These are phyloP conservation scores for Pichia scutulata DNA, from an alignment of 805 yeast species.

Conservation along the genomic window DNA sequence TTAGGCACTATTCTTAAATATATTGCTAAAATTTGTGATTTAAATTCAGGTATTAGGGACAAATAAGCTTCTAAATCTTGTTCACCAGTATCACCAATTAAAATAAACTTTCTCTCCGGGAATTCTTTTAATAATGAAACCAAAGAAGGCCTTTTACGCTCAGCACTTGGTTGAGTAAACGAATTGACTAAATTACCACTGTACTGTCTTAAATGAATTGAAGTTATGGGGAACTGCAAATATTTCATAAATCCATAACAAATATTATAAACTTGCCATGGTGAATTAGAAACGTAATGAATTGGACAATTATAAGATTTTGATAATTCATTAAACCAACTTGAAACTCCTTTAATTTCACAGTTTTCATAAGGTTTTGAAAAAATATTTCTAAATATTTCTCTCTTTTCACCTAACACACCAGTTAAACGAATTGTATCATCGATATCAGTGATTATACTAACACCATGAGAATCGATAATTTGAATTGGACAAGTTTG, in stretches of 20 bases:
- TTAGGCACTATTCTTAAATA: constrained; percentile 71
- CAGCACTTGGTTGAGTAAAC: constrained; percentile 79
- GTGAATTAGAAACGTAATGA: constrained; percentile 93
- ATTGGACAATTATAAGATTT: constrained; percentile 40
- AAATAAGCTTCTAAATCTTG: constrained; percentile 88
- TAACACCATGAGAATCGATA: constrained; percentile 43
- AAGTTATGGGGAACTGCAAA: constrained; percentile 64
- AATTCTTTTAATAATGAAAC: constrained; percentile 61
- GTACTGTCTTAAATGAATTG: constrained; percentile 83
- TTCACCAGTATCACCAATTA: constrained; percentile 95
- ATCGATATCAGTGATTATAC: constrained; percentile 85
- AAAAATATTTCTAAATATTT: constrained; percentile 70
- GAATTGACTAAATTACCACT: constrained; percentile 75
- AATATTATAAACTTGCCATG: constrained; percentile 75
- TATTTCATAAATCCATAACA: constrained; percentile 48
- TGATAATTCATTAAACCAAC: constrained; percentile 57
- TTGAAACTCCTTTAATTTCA: constrained; percentile 64
- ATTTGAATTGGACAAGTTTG: constrained; percentile 38
- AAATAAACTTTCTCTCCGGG: constrained; percentile 66
- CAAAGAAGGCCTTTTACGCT: constrained; percentile 65
- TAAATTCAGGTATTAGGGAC: constrained; percentile 54
- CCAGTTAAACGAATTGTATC: constrained; percentile 92
- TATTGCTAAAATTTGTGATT: constrained; percentile 62
- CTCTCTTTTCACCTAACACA: constrained; percentile 79
- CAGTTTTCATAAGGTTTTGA: constrained; percentile 59